Evolutionary conservation across 176 grass and related monocot species (phyloP).

Genomic region (Saccharum officinarum): DNA sequence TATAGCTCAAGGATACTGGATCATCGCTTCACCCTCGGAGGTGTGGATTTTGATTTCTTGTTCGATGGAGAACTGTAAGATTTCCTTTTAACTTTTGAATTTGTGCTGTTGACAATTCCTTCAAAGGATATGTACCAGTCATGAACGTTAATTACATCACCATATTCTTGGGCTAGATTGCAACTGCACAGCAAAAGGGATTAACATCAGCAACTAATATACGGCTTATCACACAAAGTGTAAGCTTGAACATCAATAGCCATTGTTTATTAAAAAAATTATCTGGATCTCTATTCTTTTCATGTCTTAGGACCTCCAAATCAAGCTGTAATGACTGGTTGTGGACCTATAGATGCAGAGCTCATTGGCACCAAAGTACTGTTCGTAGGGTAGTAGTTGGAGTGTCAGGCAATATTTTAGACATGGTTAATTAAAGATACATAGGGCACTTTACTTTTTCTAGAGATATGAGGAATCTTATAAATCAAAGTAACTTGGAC

Average conservation of each 20-base stretch:
- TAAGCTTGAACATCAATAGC: neutral
- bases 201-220: conserved; percentile 4
- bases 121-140: conserved; percentile 91
- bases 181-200: conserved; percentile 53
- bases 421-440: neutral
- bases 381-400: neutral
- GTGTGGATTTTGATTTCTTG: conserved; percentile 57
- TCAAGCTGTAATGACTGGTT: neutral
- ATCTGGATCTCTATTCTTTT: neutral
- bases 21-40: too few relatives aligned
- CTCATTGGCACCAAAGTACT: neutral
- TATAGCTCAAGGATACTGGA: conserved; percentile 64
- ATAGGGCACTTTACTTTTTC: neutral
- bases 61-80: conserved; percentile 49
- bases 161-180: conserved; percentile 89
- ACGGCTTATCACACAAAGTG: neutral
- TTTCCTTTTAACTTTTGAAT: conserved; percentile 52
- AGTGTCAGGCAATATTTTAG: neutral
- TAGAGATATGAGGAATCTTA: neutral
- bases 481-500: neutral
- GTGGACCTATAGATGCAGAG: neutral
- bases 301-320: conserved; percentile 5
- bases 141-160: conserved; percentile 87
- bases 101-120: conserved; percentile 38
- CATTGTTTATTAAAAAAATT: conserved; percentile 1